Conservation (phyloP, 129 eudicot genomes). For the sunflower (Helianthus annuus) region HanXRQr2.0-SUNRISE NC_035443.2:10202909-10203408, state of each 20-base stretch:
- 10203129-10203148: background rate
- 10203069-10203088: too few relatives aligned
- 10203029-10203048: too few relatives aligned
- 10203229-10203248: constrained; percentile 89
- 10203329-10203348: background rate
- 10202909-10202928: too few relatives aligned
- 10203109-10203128: too few relatives aligned
- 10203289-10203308: constrained; percentile 77
- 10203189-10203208: constrained; percentile 89
- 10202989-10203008: too few relatives aligned
- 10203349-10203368: background rate
- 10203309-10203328: background rate
- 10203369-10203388: background rate
- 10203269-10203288: constrained; percentile 90
- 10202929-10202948: too few relatives aligned
- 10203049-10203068: too few relatives aligned
- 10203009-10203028: too few relatives aligned
- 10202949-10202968: too few relatives aligned
- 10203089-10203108: too few relatives aligned
- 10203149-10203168: constrained; percentile 72
- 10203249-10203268: constrained; percentile 98
- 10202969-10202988: too few relatives aligned
- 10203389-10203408: constrained; percentile 87
- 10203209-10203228: constrained; percentile 81
- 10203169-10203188: constrained; percentile 80